Base-by-base conservation (phyloP, 2,329 filamentous ascomycete genomes). In the Penicillium sp. region DNA sequence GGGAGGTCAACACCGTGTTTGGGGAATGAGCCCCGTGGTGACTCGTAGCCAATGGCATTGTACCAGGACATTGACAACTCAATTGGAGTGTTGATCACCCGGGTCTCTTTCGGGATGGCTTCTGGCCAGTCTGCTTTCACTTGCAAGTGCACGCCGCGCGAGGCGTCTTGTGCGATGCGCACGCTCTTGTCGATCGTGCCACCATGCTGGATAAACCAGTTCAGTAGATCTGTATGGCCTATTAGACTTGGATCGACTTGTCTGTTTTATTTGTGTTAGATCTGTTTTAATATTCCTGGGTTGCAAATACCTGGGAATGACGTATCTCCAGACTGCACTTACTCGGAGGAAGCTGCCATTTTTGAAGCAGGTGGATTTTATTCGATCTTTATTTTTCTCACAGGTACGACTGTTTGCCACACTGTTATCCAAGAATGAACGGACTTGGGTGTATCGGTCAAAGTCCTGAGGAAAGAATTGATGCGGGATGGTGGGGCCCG, bases 1-100 rank as follows among this genome's bases (percentile, higher is more conserved):
- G 84, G 81, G 47, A 89, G 83, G 6, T 64, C 57, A 15, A 77
- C 61, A 1, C 66, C 73, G 47, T 76, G 72, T 13, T 64, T 66
- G 3, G 67, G 61, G 47, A 75, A 75, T 4, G 62, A 56, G 2
- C 58, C 56, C 10, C 46, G 37, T 6, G 46, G 15, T 13, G 54
- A 59, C 37, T 57, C 52, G 15, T 71, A 65, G 15, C 71, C 66
- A 45, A 75, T 68, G 1, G 67, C 72, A 38, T 76, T 73, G 55
- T 70, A 74, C 50, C 74, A 76, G 9, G 74, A 75, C 66, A 76
- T 71, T 21, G 73, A 75, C 8, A 71, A 57, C 6, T 64, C 54
- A 15, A 75, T 52, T 3, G 74, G 74, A 1, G 72, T 73, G 54
- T 69, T 73, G 56, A 76, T 72, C 15, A 75, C 66, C 45, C 68